These are phyloP conservation scores for Leccinum barrowsii DNA, from an alignment of 768 basidiomycete species.

Conservation along the genomic window DNA sequence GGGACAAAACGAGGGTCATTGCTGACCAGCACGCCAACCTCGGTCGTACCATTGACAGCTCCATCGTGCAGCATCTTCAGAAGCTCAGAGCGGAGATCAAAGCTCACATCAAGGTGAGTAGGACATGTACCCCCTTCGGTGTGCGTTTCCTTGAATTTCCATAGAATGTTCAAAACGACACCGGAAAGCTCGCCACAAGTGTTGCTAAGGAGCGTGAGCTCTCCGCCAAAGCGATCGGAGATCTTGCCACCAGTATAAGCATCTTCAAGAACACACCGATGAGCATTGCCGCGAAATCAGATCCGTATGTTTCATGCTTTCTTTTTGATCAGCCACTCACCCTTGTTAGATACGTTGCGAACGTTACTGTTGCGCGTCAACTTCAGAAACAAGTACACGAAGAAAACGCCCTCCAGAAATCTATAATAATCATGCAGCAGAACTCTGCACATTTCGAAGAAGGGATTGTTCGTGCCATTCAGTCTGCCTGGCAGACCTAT, in stretches of 20 bases:
- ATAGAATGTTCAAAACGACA: slow-evolving; percentile 92
- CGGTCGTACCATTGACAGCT: slow-evolving; percentile 92
- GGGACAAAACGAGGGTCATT: slow-evolving; percentile 89
- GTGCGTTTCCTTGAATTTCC: neutral
- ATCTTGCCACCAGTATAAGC: slow-evolving; percentile 84
- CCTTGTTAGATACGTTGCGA: slow-evolving; percentile 55
- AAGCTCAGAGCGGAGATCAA: slow-evolving; percentile 95
- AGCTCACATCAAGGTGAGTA: slow-evolving; percentile 85
- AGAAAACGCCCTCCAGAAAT: slow-evolving; percentile 97
- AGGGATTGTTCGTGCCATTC: slow-evolving; percentile 90
- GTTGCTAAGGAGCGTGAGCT: slow-evolving; percentile 91
- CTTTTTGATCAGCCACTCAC: neutral
- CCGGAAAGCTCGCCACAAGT: slow-evolving; percentile 82
- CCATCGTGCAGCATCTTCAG: slow-evolving; percentile 96
- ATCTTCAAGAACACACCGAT: slow-evolving; percentile 95
- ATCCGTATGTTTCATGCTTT: slow-evolving; percentile 6
- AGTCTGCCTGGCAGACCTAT: slow-evolving; percentile 96
- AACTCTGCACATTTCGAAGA: slow-evolving; percentile 97
- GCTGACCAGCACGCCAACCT: slow-evolving; percentile 97
- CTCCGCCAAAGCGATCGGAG: slow-evolving; percentile 80
- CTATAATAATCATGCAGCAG: slow-evolving; percentile 96
- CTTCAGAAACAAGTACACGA: slow-evolving; percentile 92
- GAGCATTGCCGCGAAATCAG: slow-evolving; percentile 56
- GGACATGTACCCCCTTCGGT: neutral
- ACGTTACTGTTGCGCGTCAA: slow-evolving; percentile 71